Evolutionary conservation across 257 asterid species (phyloP).

Genomic region (Solanum tarapatanum): DNA sequence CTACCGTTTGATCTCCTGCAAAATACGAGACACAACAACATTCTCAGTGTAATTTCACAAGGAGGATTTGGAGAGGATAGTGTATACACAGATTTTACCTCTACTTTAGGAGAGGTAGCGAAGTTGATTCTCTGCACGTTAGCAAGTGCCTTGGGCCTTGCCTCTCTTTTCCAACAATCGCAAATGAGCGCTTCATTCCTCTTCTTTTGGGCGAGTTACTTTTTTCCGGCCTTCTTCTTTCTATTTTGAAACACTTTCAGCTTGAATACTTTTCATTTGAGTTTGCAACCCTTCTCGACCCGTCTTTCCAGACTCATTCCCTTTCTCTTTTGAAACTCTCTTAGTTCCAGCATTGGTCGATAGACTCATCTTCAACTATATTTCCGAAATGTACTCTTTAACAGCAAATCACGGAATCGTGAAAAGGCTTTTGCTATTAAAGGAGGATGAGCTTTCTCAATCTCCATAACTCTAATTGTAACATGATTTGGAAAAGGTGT

Average conservation of each 20-base stretch:
- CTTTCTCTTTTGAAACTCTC: not conserved
- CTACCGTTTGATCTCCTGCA: not conserved
- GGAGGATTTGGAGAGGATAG: not conserved
- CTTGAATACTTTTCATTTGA: not conserved
- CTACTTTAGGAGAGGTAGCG: not conserved
- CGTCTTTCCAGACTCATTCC: not conserved
- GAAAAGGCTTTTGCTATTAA: not conserved
- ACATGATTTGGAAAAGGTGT: not conserved
- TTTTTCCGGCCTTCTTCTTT: rapidly evolving
- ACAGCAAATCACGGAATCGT: no score
- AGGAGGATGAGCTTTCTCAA: not conserved
- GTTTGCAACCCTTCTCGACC: not conserved
- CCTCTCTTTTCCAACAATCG: not conserved
- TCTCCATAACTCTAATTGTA: not conserved
- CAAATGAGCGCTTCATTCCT: rapidly evolving
- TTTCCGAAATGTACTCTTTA: no score
- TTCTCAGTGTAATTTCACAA: not conserved
- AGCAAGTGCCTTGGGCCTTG: not conserved
- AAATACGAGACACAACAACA: not conserved
- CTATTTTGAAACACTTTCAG: rapidly evolving
- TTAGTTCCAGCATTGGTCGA: not conserved
- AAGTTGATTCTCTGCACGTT: not conserved
- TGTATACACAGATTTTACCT: no score
- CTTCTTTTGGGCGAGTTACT: not conserved
- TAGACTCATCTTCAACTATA: not conserved